These are phyloP conservation scores for Cutaneotrichosporon spelunceum DNA, from an alignment of 1,284 basidiomycete species.

Conservation along the genomic window DNA sequence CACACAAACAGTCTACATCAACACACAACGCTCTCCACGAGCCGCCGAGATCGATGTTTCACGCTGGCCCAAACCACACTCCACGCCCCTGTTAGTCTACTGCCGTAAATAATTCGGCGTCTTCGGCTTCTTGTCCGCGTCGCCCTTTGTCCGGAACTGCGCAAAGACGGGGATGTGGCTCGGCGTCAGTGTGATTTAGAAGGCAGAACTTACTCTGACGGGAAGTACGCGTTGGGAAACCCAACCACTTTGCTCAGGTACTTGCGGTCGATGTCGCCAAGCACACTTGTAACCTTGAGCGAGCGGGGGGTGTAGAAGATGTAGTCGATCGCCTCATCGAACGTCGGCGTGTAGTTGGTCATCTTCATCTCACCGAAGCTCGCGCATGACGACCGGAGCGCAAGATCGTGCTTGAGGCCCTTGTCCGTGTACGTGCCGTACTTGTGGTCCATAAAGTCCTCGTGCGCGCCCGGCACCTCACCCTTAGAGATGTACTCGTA, in stretches of 20 bases:
- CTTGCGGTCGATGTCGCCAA: constrained; percentile 79
- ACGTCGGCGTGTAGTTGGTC: constrained; percentile 89
- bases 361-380: constrained; percentile 66
- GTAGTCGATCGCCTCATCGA: constrained; percentile 83
- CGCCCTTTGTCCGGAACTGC: constrained; percentile 50
- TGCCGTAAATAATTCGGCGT: constrained; percentile 9
- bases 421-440: constrained; percentile 93
- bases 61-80: neutral
- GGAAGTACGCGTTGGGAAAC: constrained; percentile 95
- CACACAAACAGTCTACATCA: constrained; percentile 25
- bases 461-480: constrained; percentile 67
- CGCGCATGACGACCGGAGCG: constrained; percentile 80
- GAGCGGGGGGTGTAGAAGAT: constrained; percentile 84
- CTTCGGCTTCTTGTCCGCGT: constrained; percentile 51
- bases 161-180: constrained; percentile 53
- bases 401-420: constrained; percentile 74
- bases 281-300: constrained; percentile 75
- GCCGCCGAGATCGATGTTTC: constrained; percentile 8
- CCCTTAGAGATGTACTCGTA: constrained; percentile 87
- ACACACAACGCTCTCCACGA: constrained; percentile 12
- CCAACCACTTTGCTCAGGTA: constrained; percentile 92
- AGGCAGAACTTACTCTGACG: constrained; percentile 72
- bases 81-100: neutral
- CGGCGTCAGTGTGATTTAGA: constrained; percentile 19
- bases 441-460: constrained; percentile 86